A percentile compares a stretch with the other conserved stretches of the same genome.
phyloP scores from a whole-genome alignment of 75 land plant species.

The Pinus taeda region DNA sequence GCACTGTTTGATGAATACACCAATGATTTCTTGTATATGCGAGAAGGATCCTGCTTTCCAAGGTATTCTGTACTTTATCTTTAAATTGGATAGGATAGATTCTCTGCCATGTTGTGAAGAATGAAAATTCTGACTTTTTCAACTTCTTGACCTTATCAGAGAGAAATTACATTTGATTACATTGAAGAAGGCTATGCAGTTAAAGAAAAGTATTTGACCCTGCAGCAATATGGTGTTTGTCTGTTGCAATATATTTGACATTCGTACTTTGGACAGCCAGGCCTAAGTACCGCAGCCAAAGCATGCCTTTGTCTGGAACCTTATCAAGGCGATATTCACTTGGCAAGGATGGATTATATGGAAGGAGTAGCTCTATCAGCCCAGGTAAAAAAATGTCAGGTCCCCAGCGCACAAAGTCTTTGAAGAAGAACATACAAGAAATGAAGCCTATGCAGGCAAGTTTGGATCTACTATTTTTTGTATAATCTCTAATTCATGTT shows the following conservation, averaged over 20 bases:
- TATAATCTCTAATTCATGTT: background rate
- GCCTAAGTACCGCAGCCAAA: constrained; percentile 52
- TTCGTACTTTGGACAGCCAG: constrained; percentile 30
- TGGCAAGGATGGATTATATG: constrained; percentile 2
- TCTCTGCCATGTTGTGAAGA: background rate
- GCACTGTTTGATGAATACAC: constrained; percentile 90
- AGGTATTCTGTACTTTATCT: constrained; percentile 41
- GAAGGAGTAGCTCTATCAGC: constrained; percentile 3
- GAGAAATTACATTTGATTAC: background rate
- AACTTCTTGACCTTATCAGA: background rate
- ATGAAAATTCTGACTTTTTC: background rate
- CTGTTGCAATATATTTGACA: constrained; percentile 1
- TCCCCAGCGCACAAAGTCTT: constrained; percentile 39
- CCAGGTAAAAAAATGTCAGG: constrained; percentile 7
- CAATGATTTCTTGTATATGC: constrained; percentile 83
- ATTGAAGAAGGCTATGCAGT: background rate
- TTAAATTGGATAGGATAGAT: background rate
- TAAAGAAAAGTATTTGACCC: background rate
- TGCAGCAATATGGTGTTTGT: background rate
- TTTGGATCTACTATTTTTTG: constrained; percentile 8
- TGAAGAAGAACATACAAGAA: constrained; percentile 50
- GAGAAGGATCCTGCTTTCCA: constrained; percentile 91
- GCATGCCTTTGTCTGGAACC: constrained; percentile 12
- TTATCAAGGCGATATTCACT: constrained; percentile 35
- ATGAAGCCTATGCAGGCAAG: constrained; percentile 83